phyloP scores from a whole-genome alignment of 2,329 filamentous ascomycete species.

The Helotiales sp. region DNA sequence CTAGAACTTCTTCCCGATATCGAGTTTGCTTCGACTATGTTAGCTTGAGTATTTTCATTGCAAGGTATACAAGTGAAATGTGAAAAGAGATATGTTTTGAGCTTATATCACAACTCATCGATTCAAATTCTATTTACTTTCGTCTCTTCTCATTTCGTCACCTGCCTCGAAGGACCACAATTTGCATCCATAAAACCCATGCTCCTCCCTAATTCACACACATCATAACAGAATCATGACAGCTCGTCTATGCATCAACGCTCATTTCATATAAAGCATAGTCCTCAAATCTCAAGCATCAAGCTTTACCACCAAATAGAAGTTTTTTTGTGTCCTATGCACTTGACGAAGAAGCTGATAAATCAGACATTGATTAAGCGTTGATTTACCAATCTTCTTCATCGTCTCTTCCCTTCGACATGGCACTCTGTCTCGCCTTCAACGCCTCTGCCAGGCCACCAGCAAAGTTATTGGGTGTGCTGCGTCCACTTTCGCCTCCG shows the following conservation, averaged over 20 bases:
- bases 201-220: background rate
- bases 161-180: background rate
- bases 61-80: too few relatives aligned
- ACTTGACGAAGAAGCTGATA: too few relatives aligned
- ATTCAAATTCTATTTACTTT: slow-evolving; percentile 12
- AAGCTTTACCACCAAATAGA: background rate
- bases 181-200: slow-evolving; percentile 8
- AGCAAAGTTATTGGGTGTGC: slow-evolving; percentile 71
- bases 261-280: background rate
- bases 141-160: background rate
- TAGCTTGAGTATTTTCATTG: too few relatives aligned
- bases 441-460: slow-evolving; percentile 79
- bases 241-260: slow-evolving; percentile 18
- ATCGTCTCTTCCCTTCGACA: slow-evolving; percentile 53
- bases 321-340: too few relatives aligned
- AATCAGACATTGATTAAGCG: too few relatives aligned
- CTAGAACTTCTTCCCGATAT: background rate
- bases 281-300: background rate
- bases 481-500: slow-evolving; percentile 60
- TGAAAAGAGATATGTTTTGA: too few relatives aligned
- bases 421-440: slow-evolving; percentile 70
- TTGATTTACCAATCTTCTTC: slow-evolving; percentile 37
- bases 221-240: slow-evolving; percentile 2
- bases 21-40: too few relatives aligned
- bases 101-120: background rate